Conservation (phyloP, 1,139 yeast species). For the Nakaseomyces glabratus region DNA sequence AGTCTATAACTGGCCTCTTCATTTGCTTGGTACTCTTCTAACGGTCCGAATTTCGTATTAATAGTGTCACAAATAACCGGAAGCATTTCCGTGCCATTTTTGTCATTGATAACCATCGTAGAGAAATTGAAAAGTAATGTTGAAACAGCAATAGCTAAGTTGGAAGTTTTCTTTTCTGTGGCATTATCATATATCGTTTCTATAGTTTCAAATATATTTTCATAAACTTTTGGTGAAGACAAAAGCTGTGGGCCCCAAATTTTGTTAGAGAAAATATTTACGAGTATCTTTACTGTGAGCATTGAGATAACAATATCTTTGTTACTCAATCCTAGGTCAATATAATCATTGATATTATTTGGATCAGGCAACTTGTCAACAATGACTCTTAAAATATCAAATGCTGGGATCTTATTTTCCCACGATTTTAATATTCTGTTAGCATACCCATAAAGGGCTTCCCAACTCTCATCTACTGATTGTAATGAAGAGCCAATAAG, state of each 20-base stretch:
- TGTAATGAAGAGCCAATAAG: conserved; percentile 34
- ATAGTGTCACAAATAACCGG: conserved; percentile 28
- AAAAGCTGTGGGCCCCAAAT: conserved; percentile 38
- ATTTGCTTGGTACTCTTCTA: conserved; percentile 26
- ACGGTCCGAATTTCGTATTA: conserved; percentile 22
- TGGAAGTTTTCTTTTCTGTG: conserved; percentile 24
- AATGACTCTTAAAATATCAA: conserved; percentile 47
- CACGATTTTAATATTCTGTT: conserved; percentile 38
- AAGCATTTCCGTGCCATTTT: conserved; percentile 20
- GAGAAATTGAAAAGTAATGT: conserved; percentile 48
- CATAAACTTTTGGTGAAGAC: conserved; percentile 29
- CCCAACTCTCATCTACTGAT: conserved; percentile 29
- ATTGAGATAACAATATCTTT: conserved; percentile 38
- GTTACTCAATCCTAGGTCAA: conserved; percentile 36
- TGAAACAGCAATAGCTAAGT: conserved; percentile 39
- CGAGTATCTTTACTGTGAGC: conserved; percentile 44
- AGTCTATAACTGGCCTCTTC: conserved; percentile 54
- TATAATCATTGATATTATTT: conserved; percentile 32
- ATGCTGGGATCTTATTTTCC: conserved; percentile 45
- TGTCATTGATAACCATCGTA: conserved; percentile 28
- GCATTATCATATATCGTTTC: conserved; percentile 19
- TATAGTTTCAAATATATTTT: conserved; percentile 26
- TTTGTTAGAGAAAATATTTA: conserved; percentile 40
- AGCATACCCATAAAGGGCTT: conserved; percentile 34
- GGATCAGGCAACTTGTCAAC: conserved; percentile 35